Evolutionary conservation across 2,329 filamentous ascomycete genomes (phyloP).

Genomic region (Fusarium sp.): DNA sequence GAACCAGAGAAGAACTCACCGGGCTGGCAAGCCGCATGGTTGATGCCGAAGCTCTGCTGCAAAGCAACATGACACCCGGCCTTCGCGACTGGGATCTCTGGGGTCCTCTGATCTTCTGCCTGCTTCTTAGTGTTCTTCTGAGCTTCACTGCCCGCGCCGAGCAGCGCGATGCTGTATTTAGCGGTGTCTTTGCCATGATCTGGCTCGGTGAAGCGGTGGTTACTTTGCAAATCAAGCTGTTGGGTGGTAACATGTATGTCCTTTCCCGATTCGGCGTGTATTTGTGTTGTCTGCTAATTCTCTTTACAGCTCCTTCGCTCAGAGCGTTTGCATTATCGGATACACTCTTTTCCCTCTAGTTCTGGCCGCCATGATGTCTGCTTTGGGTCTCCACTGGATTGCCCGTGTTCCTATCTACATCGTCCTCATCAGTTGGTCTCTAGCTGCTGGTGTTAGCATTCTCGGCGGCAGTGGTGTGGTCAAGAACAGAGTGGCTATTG

Average conservation of each 20-base stretch:
- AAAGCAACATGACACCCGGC: constrained; percentile 86
- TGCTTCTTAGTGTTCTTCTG: constrained; percentile 87
- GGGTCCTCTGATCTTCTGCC: constrained; percentile 95
- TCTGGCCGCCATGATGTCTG: constrained; percentile 90
- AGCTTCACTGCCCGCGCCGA: constrained; percentile 83
- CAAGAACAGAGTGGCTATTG: constrained; percentile 92
- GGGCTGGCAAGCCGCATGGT: constrained; percentile 72
- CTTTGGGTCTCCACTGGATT: constrained; percentile 82
- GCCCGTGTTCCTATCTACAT: constrained; percentile 91
- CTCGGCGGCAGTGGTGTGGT: constrained; percentile 95
- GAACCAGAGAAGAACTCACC: constrained; percentile 72
- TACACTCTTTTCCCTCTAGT: constrained; percentile 98
- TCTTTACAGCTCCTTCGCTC: constrained; percentile 85
- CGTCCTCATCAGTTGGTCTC: constrained; percentile 88
- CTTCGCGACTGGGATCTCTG: constrained; percentile 98
- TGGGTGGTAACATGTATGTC: constrained; percentile 96
- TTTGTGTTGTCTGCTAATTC: constrained; percentile 39
- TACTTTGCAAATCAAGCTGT: constrained; percentile 95
- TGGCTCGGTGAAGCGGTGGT: constrained; percentile 98
- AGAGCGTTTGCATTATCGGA: constrained; percentile 97
- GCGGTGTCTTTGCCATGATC: constrained; percentile 94
- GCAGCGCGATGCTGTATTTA: constrained; percentile 92
- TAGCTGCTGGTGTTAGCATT: constrained; percentile 96
- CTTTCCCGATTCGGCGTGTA: neutral
- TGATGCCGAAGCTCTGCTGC: constrained; percentile 72